Percentiles rank a stretch among this genome's conserved stretches.
Conservation (phyloP, 1,284 basidiomycete genomes). For the Earliella scabrosa region DNA sequence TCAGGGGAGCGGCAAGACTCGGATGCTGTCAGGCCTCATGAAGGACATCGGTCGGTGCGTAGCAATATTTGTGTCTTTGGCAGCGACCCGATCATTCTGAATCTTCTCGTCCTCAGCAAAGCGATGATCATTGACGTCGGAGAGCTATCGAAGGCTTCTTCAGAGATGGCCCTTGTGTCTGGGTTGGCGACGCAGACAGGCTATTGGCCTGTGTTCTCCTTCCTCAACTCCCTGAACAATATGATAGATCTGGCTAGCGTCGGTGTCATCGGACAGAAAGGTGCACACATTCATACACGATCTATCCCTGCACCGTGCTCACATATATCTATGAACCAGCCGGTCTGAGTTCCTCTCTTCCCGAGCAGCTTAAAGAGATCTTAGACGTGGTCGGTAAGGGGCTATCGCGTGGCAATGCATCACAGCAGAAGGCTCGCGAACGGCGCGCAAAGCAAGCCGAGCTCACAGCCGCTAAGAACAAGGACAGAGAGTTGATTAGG, state of each 20-base stretch:
- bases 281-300: conserved; percentile 50
- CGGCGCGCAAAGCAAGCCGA: conserved; percentile 41
- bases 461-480: conserved; percentile 34
- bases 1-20: conserved; percentile 88
- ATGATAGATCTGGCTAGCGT: conserved; percentile 93
- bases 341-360: conserved; percentile 84
- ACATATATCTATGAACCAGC: too few species aligned
- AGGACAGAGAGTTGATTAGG: conserved; percentile 42
- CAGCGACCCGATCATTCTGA: background rate
- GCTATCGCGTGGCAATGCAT: conserved; percentile 66
- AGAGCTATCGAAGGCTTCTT: conserved; percentile 72
- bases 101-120: conserved; percentile 51
- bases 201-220: conserved; percentile 91
- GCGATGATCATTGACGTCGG: conserved; percentile 83
- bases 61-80: background rate
- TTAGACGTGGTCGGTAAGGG: conserved; percentile 81
- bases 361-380: conserved; percentile 86
- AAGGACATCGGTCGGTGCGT: conserved; percentile 62
- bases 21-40: conserved; percentile 69
- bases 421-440: conserved; percentile 51
- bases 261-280: conserved; percentile 94
- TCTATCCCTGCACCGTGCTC: too few species aligned
- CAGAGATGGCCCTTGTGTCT: conserved; percentile 74
- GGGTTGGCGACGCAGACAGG: conserved; percentile 83
- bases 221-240: conserved; percentile 84